Percentiles rank a stretch among this genome's conserved stretches.
Conservation (phyloP, 2,329 filamentous ascomycete genomes). For the Monosporascus sp. region DNA sequence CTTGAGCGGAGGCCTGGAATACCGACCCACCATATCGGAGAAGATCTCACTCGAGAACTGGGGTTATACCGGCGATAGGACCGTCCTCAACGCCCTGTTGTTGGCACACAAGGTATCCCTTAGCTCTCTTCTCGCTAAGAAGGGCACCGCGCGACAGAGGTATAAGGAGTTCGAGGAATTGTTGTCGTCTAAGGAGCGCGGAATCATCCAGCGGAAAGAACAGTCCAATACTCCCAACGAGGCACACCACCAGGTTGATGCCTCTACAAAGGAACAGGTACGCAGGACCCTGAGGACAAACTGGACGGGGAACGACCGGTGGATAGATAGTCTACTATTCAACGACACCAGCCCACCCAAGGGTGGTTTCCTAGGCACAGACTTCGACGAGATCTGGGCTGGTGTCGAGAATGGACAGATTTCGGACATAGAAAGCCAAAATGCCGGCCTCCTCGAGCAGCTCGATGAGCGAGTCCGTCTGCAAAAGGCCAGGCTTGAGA, state of each 20-base stretch:
- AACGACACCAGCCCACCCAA: slow-evolving; percentile 54
- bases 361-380: slow-evolving; percentile 59
- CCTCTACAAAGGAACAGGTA: slow-evolving; percentile 42
- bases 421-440: slow-evolving; percentile 48
- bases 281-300: slow-evolving; percentile 61
- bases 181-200: slow-evolving; percentile 57
- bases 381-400: slow-evolving; percentile 68
- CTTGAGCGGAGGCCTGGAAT: slow-evolving; percentile 28
- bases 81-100: slow-evolving; percentile 58
- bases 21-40: slow-evolving; percentile 45
- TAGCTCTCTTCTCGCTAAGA: slow-evolving; percentile 50
- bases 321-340: slow-evolving; percentile 65
- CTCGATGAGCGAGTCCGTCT: slow-evolving; percentile 62
- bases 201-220: slow-evolving; percentile 50
- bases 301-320: slow-evolving; percentile 73
- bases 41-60: slow-evolving; percentile 54
- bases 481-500: slow-evolving; percentile 63
- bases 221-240: slow-evolving; percentile 28
- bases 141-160: slow-evolving; percentile 50
- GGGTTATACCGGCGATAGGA: slow-evolving; percentile 50
- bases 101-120: slow-evolving; percentile 70
- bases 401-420: slow-evolving; percentile 56
- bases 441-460: slow-evolving; percentile 58
- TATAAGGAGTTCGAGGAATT: slow-evolving; percentile 62
- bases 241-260: slow-evolving; percentile 22